Base-by-base conservation (phyloP, 805 yeast species). In the Cyberlindnera subsufficiens region DNA sequence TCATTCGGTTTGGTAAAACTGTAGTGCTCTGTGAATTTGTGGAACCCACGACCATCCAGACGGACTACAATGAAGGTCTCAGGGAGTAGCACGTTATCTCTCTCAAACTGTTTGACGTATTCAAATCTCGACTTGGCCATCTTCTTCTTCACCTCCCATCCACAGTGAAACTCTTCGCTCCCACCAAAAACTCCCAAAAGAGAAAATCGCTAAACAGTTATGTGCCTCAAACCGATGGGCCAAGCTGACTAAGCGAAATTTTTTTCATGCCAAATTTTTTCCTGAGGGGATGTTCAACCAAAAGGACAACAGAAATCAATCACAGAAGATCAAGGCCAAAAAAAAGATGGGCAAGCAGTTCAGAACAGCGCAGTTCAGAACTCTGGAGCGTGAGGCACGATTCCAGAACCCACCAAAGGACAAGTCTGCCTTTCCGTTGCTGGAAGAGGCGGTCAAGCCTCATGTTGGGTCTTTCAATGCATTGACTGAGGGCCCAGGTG, bases 391-490 rank as follows among this genome's bases (percentile, higher is more conserved):
- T 56, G 97, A 91, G 60, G 61, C 74, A 47, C 76, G 95, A 53
- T 93, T 88, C 68, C 75, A 77, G 54, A 80, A 86, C 60, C 99
- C 99, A 37, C 95, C 97, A 40, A 82, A 78, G 66, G 96, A 86
- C 58, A 77, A 84, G 61, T 73, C 87, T 27, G 86, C 86, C 7
- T 91, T 69, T 56, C 96, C 96, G 14, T 66, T 89, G 33, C 73
- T 93, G 31, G 76, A 77, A 45, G 96, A 88, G 49, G 98, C 99
- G 14, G 93, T 93, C 33, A 79, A 80, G 44, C 99, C 99, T 5
- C 99, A 93, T 63, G 77, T 93, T 43, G 97, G 96, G 8, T 91
- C 98, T 2, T 93, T 93, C 73, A 85, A 93, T 71, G 97, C 97
- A 5, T 71, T 93, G 44, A 86, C 96, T 19, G 95, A 86, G 45